phyloP scores from a whole-genome alignment of 192 early-diverging fungal genomes.

The Mortierella claussenii region DNA sequence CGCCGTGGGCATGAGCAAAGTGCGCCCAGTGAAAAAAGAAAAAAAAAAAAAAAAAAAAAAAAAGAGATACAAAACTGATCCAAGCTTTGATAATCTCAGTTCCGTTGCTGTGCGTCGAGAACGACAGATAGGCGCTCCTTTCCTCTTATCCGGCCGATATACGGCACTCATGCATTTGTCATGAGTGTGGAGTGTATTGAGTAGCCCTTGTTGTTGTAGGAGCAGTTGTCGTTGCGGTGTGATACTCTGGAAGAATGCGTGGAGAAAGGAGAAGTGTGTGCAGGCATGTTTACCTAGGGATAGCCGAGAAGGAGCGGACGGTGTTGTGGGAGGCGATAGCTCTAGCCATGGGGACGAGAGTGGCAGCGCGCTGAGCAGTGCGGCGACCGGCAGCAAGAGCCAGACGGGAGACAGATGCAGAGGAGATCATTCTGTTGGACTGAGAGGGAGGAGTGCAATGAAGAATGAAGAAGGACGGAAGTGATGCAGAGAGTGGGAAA shows the following conservation, averaged over 20 bases:
- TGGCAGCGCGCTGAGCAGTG: slow-evolving; percentile 41
- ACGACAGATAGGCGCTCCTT: no score
- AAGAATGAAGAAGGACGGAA: slow-evolving; percentile 1
- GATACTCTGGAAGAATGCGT: no score
- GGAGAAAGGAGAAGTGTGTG: neutral
- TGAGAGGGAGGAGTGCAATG: slow-evolving; percentile 2
- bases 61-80: no score
- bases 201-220: neutral
- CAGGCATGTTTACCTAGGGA: slow-evolving; percentile 30
- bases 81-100: no score
- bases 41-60: no score
- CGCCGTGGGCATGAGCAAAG: no score
- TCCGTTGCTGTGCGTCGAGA: no score
- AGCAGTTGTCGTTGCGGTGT: neutral
- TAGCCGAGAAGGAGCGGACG: slow-evolving; percentile 55
- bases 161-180: no score
- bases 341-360: slow-evolving; percentile 39
- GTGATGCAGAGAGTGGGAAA: slow-evolving; percentile 2
- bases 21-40: no score
- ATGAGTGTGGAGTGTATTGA: no score
- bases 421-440: slow-evolving; percentile 39
- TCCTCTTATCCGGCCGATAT: no score
- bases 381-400: slow-evolving; percentile 44
- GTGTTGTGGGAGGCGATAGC: slow-evolving; percentile 39
- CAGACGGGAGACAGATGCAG: slow-evolving; percentile 40